Evolutionary conservation across 495 filamentous ascomycete species (phyloP).

Genomic region (Penicillium angulare): DNA sequence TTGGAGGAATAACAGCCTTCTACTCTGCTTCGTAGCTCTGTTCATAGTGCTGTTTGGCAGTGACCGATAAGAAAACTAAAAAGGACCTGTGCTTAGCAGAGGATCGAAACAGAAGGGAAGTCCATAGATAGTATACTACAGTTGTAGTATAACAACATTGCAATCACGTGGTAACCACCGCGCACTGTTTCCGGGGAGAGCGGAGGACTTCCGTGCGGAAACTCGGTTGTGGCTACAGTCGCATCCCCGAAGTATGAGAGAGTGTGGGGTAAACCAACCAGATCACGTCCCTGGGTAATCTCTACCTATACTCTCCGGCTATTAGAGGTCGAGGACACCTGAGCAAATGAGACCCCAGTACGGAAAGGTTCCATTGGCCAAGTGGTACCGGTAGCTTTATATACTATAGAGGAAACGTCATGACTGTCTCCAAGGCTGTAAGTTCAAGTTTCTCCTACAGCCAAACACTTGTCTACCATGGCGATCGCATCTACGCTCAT

Average conservation of each 20-base stretch:
- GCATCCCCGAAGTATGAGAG: too few species aligned
- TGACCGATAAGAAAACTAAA: too few species aligned
- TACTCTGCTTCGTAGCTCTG: too few species aligned
- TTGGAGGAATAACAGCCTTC: too few species aligned
- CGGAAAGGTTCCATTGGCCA: constrained; percentile 12
- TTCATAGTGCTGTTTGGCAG: too few species aligned
- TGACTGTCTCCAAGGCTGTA: background rate
- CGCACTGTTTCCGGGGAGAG: constrained; percentile 9
- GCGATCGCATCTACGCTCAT: constrained; percentile 28
- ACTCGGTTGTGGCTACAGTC: constrained; percentile 11
- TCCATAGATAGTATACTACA: too few species aligned
- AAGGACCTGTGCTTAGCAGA: too few species aligned
- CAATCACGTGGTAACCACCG: background rate
- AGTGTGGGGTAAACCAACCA: constrained; percentile 17
- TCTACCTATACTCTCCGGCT: background rate
- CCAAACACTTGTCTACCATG: constrained; percentile 20
- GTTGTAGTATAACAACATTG: background rate
- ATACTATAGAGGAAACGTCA: background rate
- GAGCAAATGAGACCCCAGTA: background rate
- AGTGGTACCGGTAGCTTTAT: too few species aligned
- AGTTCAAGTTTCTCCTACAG: too few species aligned
- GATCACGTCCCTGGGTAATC: background rate
- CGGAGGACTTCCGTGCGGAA: constrained; percentile 7
- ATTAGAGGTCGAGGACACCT: too few species aligned
- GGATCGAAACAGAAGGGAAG: too few species aligned